Evolutionary conservation across 768 basidiomycete genomes (phyloP).

Genomic region (Fistulinella prunicolor): DNA sequence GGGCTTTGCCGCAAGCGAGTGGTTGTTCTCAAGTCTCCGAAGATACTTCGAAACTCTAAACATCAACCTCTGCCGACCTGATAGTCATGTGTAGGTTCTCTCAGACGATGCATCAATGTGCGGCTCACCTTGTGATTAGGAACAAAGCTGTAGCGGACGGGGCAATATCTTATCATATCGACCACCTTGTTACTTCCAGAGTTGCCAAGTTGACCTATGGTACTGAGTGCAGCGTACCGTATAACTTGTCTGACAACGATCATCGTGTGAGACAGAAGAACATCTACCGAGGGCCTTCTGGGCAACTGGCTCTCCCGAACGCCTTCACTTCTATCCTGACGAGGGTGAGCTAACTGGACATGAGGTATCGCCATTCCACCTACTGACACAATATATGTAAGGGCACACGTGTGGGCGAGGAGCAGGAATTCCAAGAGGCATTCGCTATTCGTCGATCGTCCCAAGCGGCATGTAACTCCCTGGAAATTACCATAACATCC

Average conservation of each 20-base stretch:
- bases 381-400: constrained; percentile 15
- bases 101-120: not conserved
- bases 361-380: not conserved
- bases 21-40: constrained; percentile 44
- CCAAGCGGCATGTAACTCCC: constrained; percentile 17
- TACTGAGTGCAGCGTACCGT: constrained; percentile 37
- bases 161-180: constrained; percentile 40
- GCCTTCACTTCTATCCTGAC: constrained; percentile 43
- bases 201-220: constrained; percentile 51
- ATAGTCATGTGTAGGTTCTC: constrained; percentile 50
- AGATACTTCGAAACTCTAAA: constrained; percentile 35
- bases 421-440: constrained; percentile 41
- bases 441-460: constrained; percentile 32
- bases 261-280: constrained; percentile 36
- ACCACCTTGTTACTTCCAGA: constrained; percentile 48
- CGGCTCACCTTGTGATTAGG: constrained; percentile 26
- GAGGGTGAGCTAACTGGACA: constrained; percentile 28
- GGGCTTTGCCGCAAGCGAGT: constrained; percentile 51
- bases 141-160: constrained; percentile 56
- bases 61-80: constrained; percentile 47
- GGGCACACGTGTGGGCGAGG: constrained; percentile 45
- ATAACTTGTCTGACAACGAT: constrained; percentile 35
- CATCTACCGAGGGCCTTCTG: constrained; percentile 36
- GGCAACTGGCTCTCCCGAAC: constrained; percentile 37
- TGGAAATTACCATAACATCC: constrained; percentile 26